Percentiles rank a stretch among this genome's conserved stretches.
Evolutionary conservation across 2,329 filamentous ascomycete genomes (phyloP).

Genomic region (Tothia fuscella): DNA sequence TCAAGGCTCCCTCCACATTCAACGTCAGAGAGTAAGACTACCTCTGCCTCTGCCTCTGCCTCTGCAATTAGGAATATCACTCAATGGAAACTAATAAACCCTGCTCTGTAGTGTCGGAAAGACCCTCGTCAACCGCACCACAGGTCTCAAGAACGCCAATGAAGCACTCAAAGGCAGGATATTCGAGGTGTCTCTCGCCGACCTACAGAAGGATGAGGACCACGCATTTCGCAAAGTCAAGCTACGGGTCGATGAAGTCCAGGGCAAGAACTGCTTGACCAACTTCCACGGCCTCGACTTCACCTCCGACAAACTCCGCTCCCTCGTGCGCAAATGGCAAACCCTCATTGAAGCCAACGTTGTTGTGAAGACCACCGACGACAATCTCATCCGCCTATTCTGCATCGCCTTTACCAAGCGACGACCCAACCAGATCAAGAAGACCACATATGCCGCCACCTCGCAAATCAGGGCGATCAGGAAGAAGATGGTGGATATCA

Average conservation of each 20-base stretch:
- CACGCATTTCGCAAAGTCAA: constrained; percentile 99
- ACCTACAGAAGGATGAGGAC: constrained; percentile 99
- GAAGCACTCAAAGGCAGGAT: constrained; percentile 97
- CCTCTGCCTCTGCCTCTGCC: constrained; percentile 11
- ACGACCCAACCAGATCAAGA: constrained; percentile 99
- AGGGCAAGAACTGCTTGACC: constrained; percentile 99
- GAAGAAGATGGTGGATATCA: constrained; percentile 99
- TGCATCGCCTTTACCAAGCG: constrained; percentile 99
- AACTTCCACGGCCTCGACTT: constrained; percentile 99
- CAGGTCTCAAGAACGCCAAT: constrained; percentile 99
- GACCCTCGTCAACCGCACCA: constrained; percentile 98
- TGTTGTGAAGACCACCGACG: constrained; percentile 99
- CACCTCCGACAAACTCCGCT: constrained; percentile 99
- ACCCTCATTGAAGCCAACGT: constrained; percentile 98
- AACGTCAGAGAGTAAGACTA: constrained; percentile 81
- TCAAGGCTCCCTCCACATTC: constrained; percentile 98
- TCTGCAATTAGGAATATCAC: constrained; percentile 20
- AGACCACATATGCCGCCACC: constrained; percentile 95
- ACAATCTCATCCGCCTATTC: constrained; percentile 98
- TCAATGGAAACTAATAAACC: constrained; percentile 4
- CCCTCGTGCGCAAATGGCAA: constrained; percentile 99
- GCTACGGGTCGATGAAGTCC: constrained; percentile 95
- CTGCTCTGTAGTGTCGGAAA: constrained; percentile 82
- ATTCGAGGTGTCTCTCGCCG: constrained; percentile 96
- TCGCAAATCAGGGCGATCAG: constrained; percentile 97